phyloP scores from a whole-genome alignment of 2,329 filamentous ascomycete species.

The Apiospora pterosperma region DNA sequence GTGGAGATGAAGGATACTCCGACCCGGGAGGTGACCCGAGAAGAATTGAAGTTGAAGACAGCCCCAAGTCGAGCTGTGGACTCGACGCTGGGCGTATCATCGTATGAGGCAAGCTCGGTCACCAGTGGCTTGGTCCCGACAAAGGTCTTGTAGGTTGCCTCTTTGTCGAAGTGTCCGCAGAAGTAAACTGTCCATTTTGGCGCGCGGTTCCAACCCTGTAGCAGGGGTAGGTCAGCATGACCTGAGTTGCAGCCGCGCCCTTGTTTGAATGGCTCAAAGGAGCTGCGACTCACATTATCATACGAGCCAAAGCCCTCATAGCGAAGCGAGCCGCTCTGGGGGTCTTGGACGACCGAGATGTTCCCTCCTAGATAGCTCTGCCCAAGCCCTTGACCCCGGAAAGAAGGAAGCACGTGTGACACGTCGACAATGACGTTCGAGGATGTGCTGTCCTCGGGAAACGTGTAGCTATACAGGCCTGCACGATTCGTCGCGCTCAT shows the following conservation, averaged over 20 bases:
- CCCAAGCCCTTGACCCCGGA: slow-evolving; percentile 55
- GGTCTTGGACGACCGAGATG: slow-evolving; percentile 44
- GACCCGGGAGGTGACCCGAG: slow-evolving; percentile 52
- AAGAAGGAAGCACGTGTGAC: slow-evolving; percentile 63
- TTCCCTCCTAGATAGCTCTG: slow-evolving; percentile 61
- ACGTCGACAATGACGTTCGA: slow-evolving; percentile 59
- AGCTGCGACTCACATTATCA: slow-evolving; percentile 49
- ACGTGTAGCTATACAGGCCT: slow-evolving; percentile 60
- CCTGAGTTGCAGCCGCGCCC: neutral
- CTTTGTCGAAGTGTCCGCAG: slow-evolving; percentile 57
- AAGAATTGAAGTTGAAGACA: slow-evolving; percentile 51
- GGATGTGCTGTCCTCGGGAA: slow-evolving; percentile 36
- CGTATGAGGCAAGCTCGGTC: slow-evolving; percentile 28
- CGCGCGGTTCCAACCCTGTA: slow-evolving; percentile 58
- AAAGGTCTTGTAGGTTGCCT: slow-evolving; percentile 43
- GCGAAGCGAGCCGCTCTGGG: slow-evolving; percentile 24
- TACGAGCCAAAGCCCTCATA: slow-evolving; percentile 62
- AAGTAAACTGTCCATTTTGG: slow-evolving; percentile 61
- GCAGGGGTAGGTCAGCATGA: slow-evolving; percentile 7
- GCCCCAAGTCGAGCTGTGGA: slow-evolving; percentile 39
- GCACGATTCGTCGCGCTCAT: slow-evolving; percentile 53
- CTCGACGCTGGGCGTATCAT: slow-evolving; percentile 8
- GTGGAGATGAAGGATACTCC: slow-evolving; percentile 67
- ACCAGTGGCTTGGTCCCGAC: slow-evolving; percentile 30
- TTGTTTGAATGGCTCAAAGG: neutral